phyloP scores from a whole-genome alignment of 1,139 yeast species.

The Pichia sp. region DNA sequence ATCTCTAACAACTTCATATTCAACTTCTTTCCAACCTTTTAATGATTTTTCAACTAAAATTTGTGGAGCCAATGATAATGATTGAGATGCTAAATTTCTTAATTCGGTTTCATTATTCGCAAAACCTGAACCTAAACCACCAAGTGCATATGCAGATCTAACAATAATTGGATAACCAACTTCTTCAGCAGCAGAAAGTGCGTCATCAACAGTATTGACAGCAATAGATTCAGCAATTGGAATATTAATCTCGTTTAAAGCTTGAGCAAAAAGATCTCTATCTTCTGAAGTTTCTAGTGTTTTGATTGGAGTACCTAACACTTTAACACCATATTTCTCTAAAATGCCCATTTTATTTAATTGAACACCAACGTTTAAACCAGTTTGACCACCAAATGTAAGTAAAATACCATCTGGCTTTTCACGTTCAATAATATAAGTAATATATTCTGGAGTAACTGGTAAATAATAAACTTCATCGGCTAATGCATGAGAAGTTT shows the following conservation, averaged over 20 bases:
- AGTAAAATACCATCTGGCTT: constrained; percentile 91
- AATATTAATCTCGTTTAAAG: constrained; percentile 85
- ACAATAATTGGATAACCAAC: constrained; percentile 97
- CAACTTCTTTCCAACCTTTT: constrained; percentile 99
- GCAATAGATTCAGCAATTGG: constrained; percentile 97
- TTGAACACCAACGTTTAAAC: constrained; percentile 90
- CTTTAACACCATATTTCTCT: constrained; percentile 86
- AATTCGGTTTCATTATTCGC: constrained; percentile 80
- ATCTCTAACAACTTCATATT: constrained; percentile 97
- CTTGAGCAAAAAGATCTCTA: constrained; percentile 92
- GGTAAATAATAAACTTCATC: constrained; percentile 94
- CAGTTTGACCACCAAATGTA: constrained; percentile 99
- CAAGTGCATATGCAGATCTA: constrained; percentile 94
- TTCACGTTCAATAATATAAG: constrained; percentile 91
- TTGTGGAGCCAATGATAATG: constrained; percentile 88
- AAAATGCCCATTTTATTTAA: constrained; percentile 91
- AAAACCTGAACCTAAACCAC: constrained; percentile 98
- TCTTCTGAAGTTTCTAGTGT: constrained; percentile 96
- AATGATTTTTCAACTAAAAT: constrained; percentile 92
- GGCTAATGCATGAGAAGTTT: constrained; percentile 92
- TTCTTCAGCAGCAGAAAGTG: constrained; percentile 74
- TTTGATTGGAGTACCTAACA: constrained; percentile 92
- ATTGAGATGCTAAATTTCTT: constrained; percentile 80
- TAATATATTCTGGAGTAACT: constrained; percentile 92
- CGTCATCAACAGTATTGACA: constrained; percentile 89